These are phyloP conservation scores for Fusarium penzigii DNA, from an alignment of 2,329 filamentous ascomycete genomes.

Conservation along the genomic window DNA sequence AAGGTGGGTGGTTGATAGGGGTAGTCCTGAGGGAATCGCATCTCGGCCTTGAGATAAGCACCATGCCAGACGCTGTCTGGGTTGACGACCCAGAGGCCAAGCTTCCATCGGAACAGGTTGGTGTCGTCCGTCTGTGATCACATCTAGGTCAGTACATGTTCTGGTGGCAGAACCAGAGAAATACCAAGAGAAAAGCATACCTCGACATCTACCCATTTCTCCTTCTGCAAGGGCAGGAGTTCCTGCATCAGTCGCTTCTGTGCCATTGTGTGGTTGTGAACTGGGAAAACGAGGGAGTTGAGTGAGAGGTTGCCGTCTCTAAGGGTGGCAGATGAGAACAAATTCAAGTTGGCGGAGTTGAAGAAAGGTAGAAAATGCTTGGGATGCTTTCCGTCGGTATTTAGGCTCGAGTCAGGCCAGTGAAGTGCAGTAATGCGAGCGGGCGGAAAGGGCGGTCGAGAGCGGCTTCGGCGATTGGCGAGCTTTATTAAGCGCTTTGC, in stretches of 20 bases:
- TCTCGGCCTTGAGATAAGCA: constrained; percentile 86
- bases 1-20: constrained; percentile 89
- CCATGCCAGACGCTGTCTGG: constrained; percentile 89
- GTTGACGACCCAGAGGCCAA: constrained; percentile 91
- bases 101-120: constrained; percentile 85
- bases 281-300: background rate
- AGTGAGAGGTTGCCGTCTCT: background rate
- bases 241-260: constrained; percentile 87
- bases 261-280: constrained; percentile 38
- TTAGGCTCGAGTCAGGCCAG: constrained; percentile 27
- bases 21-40: constrained; percentile 87
- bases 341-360: background rate
- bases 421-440: constrained; percentile 7
- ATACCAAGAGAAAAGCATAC: constrained; percentile 45
- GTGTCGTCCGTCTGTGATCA: constrained; percentile 65
- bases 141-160: background rate
- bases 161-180: background rate
- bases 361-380: constrained; percentile 5
- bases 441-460: constrained; percentile 31
- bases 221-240: constrained; percentile 77
- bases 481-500: constrained; percentile 8
- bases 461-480: constrained; percentile 19
- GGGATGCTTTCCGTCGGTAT: constrained; percentile 4
- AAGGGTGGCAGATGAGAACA: background rate
- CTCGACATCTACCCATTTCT: constrained; percentile 93